Evolutionary conservation across 2,329 filamentous ascomycete genomes (phyloP), one percentile per base, ranked within the genome.

Genomic region (Orbilia blumenaviensis): DNA sequence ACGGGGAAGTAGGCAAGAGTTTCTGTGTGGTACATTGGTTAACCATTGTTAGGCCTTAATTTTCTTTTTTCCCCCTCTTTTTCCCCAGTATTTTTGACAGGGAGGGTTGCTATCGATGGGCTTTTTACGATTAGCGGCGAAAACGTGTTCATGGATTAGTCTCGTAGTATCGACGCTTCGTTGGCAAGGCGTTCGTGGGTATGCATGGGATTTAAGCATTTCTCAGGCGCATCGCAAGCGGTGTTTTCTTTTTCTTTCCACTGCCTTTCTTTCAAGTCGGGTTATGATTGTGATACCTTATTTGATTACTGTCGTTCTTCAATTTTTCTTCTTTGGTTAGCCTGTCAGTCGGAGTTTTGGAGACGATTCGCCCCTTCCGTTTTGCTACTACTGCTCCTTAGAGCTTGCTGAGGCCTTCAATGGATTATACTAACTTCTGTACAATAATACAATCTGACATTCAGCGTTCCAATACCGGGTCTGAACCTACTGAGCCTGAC

Each of bases 101-200:
- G n/a, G 27, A 42, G 48, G 34, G 8, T 32, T 34, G 18, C 12
- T 32, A 34, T 44, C 42, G n/a, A 16, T 9, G 29, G 48, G 21
- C 16, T 61, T 42, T 18, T 66, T 66, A 54, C 56, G 62, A 66
- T 66, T 66, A 34, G 42, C 34, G 32, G 23, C 12, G 46, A 38
- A 23, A 32, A 23, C 27, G 34, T 46, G 38, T 62, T 56, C 38
- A 8, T 56, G 52, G 29, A 56, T 56, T 34, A n/a, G n/a, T n/a
- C n/a, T n/a, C n/a, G n/a, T n/a, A n/a, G n/a, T n/a, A n/a, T n/a
- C n/a, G n/a, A n/a, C n/a, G n/a, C n/a, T n/a, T n/a, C n/a, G n/a
- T n/a, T n/a, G n/a, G n/a, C n/a, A 32, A 23, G 16, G 34, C 36
- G 38, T 62, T 56, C 38, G 8, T 56, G 52, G 29, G 38, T 56